phyloP scores from a whole-genome alignment of 495 filamentous ascomycete genomes.

The Penicillium dipodomyicola region DNA sequence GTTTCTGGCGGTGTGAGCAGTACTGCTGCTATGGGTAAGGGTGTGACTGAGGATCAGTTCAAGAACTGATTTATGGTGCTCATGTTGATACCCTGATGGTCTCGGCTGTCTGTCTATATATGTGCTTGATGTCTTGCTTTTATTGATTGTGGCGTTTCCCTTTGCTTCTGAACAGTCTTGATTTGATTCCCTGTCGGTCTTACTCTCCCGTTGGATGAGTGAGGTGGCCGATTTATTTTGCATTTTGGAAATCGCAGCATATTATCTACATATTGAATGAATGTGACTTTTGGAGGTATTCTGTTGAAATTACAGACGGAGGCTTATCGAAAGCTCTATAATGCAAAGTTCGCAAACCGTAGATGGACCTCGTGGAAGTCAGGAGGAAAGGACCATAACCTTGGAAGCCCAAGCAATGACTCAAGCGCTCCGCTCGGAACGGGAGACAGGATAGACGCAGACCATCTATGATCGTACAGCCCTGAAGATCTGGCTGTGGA shows the following conservation, averaged over 20 bases:
- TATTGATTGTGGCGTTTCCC: constrained; percentile 8
- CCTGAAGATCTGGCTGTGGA: background rate
- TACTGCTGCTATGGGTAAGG: constrained; percentile 94
- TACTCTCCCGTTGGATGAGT: constrained; percentile 3
- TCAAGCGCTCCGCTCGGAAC: no score
- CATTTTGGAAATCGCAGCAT: constrained; percentile 15
- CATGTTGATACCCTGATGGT: constrained; percentile 11
- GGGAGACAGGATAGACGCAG: no score
- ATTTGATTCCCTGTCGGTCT: constrained; percentile 21
- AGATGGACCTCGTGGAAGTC: background rate
- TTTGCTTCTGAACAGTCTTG: constrained; percentile 14
- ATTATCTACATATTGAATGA: background rate
- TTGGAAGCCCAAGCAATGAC: no score
- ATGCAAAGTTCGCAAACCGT: background rate
- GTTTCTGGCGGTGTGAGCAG: constrained; percentile 88
- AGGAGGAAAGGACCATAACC: no score
- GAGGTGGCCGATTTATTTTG: constrained; percentile 10
- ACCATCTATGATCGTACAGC: no score
- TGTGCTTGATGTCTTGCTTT: constrained; percentile 11
- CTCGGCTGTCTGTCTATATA: constrained; percentile 18
- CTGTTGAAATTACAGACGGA: background rate
- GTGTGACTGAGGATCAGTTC: constrained; percentile 98
- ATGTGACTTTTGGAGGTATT: background rate
- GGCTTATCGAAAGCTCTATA: background rate
- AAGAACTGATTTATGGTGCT: constrained; percentile 35